Evolutionary conservation across 768 basidiomycete species (phyloP).

Genomic region (Russula ochroleuca): DNA sequence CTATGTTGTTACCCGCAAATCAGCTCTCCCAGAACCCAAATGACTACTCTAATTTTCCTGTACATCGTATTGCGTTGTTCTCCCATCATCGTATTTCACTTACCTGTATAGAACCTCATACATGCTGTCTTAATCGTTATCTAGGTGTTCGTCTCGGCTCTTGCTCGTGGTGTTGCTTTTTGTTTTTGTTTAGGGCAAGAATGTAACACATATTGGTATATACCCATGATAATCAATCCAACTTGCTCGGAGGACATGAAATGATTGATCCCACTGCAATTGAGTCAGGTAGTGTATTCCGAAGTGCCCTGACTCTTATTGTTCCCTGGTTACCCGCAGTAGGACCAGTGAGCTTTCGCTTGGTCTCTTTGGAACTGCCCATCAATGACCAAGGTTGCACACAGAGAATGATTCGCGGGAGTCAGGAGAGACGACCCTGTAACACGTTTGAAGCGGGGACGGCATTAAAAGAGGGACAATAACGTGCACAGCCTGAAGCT

Average conservation of each 20-base stretch:
- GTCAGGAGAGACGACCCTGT: background rate
- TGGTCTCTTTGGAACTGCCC: background rate
- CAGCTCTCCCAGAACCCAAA: constrained; percentile 1
- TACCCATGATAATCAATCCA: background rate
- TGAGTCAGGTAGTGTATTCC: background rate
- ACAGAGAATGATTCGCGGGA: background rate
- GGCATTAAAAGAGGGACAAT: background rate
- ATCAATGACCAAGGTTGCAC: background rate
- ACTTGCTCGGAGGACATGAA: background rate
- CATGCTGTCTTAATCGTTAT: background rate
- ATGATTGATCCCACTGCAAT: background rate
- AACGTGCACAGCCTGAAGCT: background rate
- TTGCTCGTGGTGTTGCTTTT: background rate
- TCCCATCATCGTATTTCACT: background rate
- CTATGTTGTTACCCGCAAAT: constrained; percentile 1
- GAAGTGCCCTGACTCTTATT: background rate
- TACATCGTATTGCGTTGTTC: background rate
- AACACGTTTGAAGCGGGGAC: background rate
- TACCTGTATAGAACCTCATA: background rate
- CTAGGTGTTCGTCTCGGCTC: background rate
- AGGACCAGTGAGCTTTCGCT: background rate
- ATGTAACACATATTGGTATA: background rate
- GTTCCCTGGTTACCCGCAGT: background rate
- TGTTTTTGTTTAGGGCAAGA: background rate
- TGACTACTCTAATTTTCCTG: background rate